Evolutionary conservation across 2,329 filamentous ascomycete species (phyloP).

Genomic region (Aspergillus quadrilineatus): DNA sequence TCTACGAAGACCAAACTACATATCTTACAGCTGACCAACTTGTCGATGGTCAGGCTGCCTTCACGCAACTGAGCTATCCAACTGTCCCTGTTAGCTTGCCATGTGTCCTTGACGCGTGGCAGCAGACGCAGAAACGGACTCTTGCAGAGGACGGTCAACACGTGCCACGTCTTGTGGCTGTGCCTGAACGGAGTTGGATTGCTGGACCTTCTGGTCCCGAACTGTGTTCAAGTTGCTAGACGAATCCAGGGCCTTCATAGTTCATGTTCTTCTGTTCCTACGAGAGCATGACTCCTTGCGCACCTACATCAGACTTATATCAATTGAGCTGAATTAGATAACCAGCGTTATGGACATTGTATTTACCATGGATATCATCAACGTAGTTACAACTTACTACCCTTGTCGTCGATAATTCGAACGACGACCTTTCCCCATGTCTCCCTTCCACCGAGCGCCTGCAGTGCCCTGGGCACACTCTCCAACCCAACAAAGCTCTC

Average conservation of each 20-base stretch:
- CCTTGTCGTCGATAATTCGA: slow-evolving; percentile 72
- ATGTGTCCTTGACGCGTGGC: slow-evolving; percentile 7
- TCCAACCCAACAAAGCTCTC: slow-evolving; percentile 80
- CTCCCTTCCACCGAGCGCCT: slow-evolving; percentile 73
- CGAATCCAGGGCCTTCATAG: slow-evolving; percentile 47
- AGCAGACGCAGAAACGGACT: slow-evolving; percentile 27
- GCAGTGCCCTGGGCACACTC: slow-evolving; percentile 70
- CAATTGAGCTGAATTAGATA: not conserved
- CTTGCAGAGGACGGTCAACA: slow-evolving; percentile 36
- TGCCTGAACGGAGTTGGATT: slow-evolving; percentile 44
- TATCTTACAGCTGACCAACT: too few relatives aligned
- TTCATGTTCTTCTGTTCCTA: slow-evolving; percentile 43
- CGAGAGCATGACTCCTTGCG: slow-evolving; percentile 50
- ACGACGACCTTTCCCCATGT: slow-evolving; percentile 98
- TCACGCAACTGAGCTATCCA: slow-evolving; percentile 35
- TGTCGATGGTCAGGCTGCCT: not conserved
- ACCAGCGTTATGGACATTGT: not conserved
- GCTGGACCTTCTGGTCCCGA: slow-evolving; percentile 20
- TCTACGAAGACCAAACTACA: too few relatives aligned
- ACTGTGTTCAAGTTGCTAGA: slow-evolving; percentile 36
- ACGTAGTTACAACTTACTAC: slow-evolving; percentile 40
- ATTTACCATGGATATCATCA: too few relatives aligned
- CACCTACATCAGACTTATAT: slow-evolving; percentile 34
- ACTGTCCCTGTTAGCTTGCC: slow-evolving; percentile 31
- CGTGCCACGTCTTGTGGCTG: slow-evolving; percentile 44